Base-by-base conservation (phyloP, 768 basidiomycete species). In the Hericium rajendrae region DNA sequence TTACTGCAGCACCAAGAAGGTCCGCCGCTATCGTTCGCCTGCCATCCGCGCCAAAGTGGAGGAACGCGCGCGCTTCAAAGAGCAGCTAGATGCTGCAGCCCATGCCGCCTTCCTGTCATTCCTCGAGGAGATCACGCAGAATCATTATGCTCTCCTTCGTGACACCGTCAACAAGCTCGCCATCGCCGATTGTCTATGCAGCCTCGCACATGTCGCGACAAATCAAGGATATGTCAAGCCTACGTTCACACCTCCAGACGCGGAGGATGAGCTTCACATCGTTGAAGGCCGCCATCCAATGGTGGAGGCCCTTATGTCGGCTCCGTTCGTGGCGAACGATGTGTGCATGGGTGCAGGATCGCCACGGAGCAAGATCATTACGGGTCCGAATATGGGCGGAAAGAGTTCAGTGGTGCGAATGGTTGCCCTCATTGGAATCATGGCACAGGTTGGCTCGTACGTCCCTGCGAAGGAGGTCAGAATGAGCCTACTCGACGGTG, bases 401-500 rank as follows among this genome's bases (percentile, higher is more conserved):
- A 97, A 97, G 72, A 92, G 89, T 61, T 91, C 87, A 37, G 83
- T 78, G 46, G 88, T 92, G 20, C 74, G 89, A 38, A 89, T 87
- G 83, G 76, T 86, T 26, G 88, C 86, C 13, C 75, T 92, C 52
- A 83, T 89, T 58, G 81, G 78, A 5, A 78, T 90, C 16, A 78
- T 80, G 88, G 88, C 91, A 1, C 94, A 97, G 67, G 84, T 97
- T n/a, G 95, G 95, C 11, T 88, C 85, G 15, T 95, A 91, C 66
- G 91, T 97, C 2, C 95, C 95, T 16, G 93, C 93, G 1, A 70
- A 72, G 13, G 78, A 82, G 0, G 86, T 88, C 51, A 86, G 72
- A 61, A 71, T 95, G 48, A 83, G 87, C n/a, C 73, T 94, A 53
- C 76, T 93, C 53, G 94, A 97, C 65, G 83, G 85, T 0, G 82